Evolutionary conservation across 225 moss, liverwort and hornwort genomes (phyloP).

Genomic region (Rhytidiadelphus loreus): DNA sequence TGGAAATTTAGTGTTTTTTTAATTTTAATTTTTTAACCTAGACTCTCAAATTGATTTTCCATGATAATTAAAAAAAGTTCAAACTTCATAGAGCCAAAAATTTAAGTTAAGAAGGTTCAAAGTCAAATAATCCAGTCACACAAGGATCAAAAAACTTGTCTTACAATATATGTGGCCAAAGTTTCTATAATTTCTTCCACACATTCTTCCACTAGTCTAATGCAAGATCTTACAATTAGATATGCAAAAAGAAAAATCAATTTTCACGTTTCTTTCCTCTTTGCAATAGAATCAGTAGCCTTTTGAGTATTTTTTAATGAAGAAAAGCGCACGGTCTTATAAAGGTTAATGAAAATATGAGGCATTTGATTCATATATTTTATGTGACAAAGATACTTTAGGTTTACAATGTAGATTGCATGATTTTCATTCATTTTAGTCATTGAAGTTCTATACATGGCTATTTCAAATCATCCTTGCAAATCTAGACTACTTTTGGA

Average conservation of each 20-base stretch:
- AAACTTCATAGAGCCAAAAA: neutral
- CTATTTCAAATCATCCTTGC: accelerated
- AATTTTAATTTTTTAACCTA: too few relatives aligned
- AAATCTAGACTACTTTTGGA: neutral
- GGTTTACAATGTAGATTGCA: neutral
- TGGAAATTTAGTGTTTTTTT: neutral
- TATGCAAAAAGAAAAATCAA: neutral
- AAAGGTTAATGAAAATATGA: neutral
- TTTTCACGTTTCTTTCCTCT: neutral
- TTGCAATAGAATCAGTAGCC: neutral
- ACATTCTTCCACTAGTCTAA: neutral
- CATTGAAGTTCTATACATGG: neutral
- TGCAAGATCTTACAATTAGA: neutral
- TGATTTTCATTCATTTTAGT: too few relatives aligned
- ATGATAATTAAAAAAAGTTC: too few relatives aligned
- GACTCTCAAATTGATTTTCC: accelerated
- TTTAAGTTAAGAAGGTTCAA: neutral
- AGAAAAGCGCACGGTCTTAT: accelerated
- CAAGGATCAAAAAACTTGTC: neutral
- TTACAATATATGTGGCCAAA: neutral
- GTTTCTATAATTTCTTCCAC: neutral
- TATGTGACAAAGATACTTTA: neutral
- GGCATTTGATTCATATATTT: accelerated
- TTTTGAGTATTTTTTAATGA: neutral
- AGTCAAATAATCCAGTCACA: neutral